A percentile compares a stretch with the other conserved stretches of the same genome.
Evolutionary conservation across 2,329 filamentous ascomycete genomes (phyloP).

Genomic region (Pestalotiopsis sp.): DNA sequence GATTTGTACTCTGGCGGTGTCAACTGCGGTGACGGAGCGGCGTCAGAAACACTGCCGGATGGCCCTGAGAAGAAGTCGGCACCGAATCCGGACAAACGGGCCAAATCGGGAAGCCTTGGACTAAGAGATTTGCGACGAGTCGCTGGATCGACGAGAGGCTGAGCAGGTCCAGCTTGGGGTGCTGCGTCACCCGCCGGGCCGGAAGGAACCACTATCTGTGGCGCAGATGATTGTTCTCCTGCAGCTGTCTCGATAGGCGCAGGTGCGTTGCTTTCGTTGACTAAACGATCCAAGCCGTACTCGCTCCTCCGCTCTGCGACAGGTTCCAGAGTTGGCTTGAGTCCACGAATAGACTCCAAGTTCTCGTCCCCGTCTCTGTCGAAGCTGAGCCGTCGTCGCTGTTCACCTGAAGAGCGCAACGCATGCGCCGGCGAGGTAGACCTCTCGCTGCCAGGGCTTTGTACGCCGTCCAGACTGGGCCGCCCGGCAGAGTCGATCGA

Average conservation of each 20-base stretch:
- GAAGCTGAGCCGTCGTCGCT: constrained; percentile 26
- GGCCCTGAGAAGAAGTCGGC: constrained; percentile 56
- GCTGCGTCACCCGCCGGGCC: background rate
- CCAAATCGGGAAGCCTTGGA: constrained; percentile 60
- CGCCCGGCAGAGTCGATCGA: constrained; percentile 58
- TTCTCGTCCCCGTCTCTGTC: constrained; percentile 39
- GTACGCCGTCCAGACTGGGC: constrained; percentile 58
- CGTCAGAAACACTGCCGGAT: background rate
- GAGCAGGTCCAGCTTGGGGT: background rate
- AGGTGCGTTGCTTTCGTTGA: constrained; percentile 17
- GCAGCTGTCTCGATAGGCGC: background rate
- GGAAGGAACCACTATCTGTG: constrained; percentile 11
- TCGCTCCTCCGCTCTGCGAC: constrained; percentile 63
- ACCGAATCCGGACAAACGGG: constrained; percentile 63
- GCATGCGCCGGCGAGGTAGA: constrained; percentile 14
- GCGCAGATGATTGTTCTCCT: background rate
- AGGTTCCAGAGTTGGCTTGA: constrained; percentile 50
- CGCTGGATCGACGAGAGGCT: constrained; percentile 16
- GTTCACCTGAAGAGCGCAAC: constrained; percentile 24
- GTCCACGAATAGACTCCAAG: constrained; percentile 37
- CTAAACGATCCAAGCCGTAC: constrained; percentile 53
- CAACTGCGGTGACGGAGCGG: background rate
- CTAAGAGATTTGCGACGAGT: constrained; percentile 47
- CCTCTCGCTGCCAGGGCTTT: constrained; percentile 28
- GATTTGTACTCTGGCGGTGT: background rate